Evolutionary conservation across 306 rosid genomes (phyloP).

Genomic region (Sophora flavescens): DNA sequence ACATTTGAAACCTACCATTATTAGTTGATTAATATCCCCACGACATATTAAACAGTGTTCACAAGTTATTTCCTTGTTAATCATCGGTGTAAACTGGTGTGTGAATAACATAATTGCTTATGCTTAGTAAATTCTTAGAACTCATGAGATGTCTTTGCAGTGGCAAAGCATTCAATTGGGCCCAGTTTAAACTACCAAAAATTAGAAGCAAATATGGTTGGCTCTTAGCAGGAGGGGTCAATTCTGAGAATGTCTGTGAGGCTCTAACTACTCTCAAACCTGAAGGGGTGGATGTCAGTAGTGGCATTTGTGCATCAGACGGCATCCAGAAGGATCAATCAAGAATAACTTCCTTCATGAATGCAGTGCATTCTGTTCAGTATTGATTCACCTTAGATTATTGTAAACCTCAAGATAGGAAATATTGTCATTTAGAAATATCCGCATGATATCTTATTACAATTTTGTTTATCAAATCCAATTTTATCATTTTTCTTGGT

Average conservation of each 20-base stretch:
- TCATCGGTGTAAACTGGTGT: neutral
- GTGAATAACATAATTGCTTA: neutral
- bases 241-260: constrained; percentile 70
- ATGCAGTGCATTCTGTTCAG: constrained; percentile 57
- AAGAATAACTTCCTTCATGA: constrained; percentile 67
- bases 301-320: constrained; percentile 85
- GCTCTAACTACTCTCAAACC: constrained; percentile 77
- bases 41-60: neutral
- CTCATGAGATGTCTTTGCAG: constrained; percentile 54
- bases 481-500: constrained; percentile 33
- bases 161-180: constrained; percentile 85
- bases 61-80: neutral
- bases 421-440: neutral
- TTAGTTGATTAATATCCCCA: neutral
- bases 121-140: constrained; percentile 8
- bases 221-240: constrained; percentile 96
- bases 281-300: constrained; percentile 87
- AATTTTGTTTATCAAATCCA: constrained; percentile 12
- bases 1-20: neutral
- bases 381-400: constrained; percentile 48
- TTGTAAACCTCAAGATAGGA: constrained; percentile 27
- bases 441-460: constrained; percentile 1
- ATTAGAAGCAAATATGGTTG: constrained; percentile 88
- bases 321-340: constrained; percentile 79
- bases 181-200: constrained; percentile 68